Conservation (phyloP, 202 grass and related monocot genomes). For the Elaeis oleifera region DNA sequence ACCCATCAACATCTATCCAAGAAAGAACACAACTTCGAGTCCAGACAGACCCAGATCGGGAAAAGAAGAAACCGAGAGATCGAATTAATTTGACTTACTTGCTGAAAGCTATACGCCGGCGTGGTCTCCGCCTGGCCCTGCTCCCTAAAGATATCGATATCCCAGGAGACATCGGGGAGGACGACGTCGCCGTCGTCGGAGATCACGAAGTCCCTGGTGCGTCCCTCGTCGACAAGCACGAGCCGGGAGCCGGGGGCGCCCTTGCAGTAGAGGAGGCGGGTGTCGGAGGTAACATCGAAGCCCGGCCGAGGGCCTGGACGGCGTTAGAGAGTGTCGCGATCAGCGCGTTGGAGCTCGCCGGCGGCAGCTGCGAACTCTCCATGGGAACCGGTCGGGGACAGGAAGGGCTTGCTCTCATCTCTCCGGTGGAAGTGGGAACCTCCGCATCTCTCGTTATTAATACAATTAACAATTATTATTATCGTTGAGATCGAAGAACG, state of each 20-base stretch:
- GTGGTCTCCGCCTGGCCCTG: conserved; percentile 25
- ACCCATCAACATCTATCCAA: too few relatives aligned
- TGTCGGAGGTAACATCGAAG: conserved; percentile 75
- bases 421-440: too few relatives aligned
- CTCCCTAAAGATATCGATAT: conserved; percentile 42
- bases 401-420: too few relatives aligned
- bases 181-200: conserved; percentile 22
- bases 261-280: conserved; percentile 93
- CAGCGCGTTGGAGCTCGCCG: conserved; percentile 3
- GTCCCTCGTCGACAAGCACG: conserved; percentile 45
- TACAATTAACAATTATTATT: too few relatives aligned
- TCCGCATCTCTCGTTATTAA: too few relatives aligned
- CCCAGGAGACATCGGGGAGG: conserved; percentile 42
- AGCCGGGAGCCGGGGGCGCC: conserved; percentile 64
- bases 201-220: conserved; percentile 33
- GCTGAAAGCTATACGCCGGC: conserved; percentile 43
- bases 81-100: conserved; percentile 34
- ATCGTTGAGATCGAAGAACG: too few relatives aligned
- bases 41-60: too few relatives aligned
- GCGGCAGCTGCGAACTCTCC: conserved; percentile 4
- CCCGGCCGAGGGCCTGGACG: conserved; percentile 82
- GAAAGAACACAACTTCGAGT: too few relatives aligned
- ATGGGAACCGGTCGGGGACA: too few relatives aligned
- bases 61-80: background rate
- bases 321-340: conserved; percentile 67